These are phyloP conservation scores for Populus nigra DNA, from an alignment of 345 rosid genomes.

Conservation along the genomic window DNA sequence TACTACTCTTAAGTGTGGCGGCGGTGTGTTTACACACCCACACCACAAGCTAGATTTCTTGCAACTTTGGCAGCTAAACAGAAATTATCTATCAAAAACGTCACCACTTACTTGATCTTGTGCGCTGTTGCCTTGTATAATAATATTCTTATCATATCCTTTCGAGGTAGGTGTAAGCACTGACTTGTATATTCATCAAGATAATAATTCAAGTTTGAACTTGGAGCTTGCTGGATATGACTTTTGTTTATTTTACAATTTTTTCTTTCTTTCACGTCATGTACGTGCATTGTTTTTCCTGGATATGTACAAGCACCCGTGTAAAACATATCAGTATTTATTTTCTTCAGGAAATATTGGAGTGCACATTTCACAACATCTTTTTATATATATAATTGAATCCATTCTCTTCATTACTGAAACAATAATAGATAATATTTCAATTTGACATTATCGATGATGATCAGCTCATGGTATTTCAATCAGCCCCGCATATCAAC, in stretches of 20 bases:
- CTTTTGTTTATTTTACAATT: background rate
- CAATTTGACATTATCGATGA: background rate
- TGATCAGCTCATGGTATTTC: background rate
- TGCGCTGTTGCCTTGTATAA: background rate
- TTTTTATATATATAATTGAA: background rate
- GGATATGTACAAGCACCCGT: background rate
- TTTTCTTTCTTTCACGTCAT: background rate
- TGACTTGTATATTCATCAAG: background rate
- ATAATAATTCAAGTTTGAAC: background rate
- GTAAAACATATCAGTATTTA: background rate
- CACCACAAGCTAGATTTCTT: background rate
- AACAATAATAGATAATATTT: background rate
- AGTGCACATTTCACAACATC: background rate
- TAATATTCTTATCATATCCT: background rate
- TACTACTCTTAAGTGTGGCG: background rate
- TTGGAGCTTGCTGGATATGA: background rate
- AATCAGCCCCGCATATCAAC: background rate
- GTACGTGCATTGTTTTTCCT: background rate
- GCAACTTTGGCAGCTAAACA: background rate
- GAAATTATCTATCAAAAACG: background rate
- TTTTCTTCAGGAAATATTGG: background rate
- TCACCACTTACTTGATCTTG: background rate
- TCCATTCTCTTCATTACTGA: background rate
- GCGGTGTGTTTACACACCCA: background rate
- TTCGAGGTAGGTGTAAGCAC: slow-evolving; percentile 5